A percentile compares a stretch with the other conserved stretches of the same genome.
These are phyloP conservation scores for Amanita molliuscula DNA, from an alignment of 768 basidiomycete species.

Conservation along the genomic window DNA sequence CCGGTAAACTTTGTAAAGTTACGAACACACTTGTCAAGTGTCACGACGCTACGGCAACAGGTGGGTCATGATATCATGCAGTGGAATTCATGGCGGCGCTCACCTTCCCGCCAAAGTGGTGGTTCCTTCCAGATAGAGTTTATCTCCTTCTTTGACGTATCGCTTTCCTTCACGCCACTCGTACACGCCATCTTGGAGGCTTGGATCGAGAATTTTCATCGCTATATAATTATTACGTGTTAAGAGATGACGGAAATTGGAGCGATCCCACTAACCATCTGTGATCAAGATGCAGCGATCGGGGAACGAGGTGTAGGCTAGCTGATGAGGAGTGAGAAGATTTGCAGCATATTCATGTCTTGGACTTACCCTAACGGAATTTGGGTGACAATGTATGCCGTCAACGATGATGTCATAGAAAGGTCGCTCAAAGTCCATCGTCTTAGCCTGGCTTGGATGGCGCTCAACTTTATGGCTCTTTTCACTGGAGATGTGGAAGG, in stretches of 20 bases:
- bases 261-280: conserved; percentile 47
- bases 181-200: conserved; percentile 74
- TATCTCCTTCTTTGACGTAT: conserved; percentile 74
- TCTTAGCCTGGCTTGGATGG: conserved; percentile 15
- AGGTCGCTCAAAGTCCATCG: conserved; percentile 52
- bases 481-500: conserved; percentile 27
- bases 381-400: conserved; percentile 85
- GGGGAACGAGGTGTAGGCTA: conserved; percentile 76
- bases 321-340: conserved; percentile 25
- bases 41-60: conserved; percentile 47
- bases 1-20: conserved; percentile 82
- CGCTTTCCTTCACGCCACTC: conserved; percentile 81
- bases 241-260: not conserved
- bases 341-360: conserved; percentile 1
- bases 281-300: conserved; percentile 86
- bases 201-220: conserved; percentile 79
- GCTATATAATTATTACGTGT: conserved; percentile 30
- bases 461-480: conserved; percentile 21
- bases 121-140: conserved; percentile 76
- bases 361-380: conserved; percentile 67
- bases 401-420: conserved; percentile 89
- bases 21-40: conserved; percentile 75
- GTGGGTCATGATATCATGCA: not conserved
- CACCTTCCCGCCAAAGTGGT: conserved; percentile 85
- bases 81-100: conserved; percentile 13